Percentiles rank a stretch among this genome's conserved stretches.
These are phyloP conservation scores for Anthostomella pinea DNA, from an alignment of 2,329 filamentous ascomycete species.

Conservation along the genomic window DNA sequence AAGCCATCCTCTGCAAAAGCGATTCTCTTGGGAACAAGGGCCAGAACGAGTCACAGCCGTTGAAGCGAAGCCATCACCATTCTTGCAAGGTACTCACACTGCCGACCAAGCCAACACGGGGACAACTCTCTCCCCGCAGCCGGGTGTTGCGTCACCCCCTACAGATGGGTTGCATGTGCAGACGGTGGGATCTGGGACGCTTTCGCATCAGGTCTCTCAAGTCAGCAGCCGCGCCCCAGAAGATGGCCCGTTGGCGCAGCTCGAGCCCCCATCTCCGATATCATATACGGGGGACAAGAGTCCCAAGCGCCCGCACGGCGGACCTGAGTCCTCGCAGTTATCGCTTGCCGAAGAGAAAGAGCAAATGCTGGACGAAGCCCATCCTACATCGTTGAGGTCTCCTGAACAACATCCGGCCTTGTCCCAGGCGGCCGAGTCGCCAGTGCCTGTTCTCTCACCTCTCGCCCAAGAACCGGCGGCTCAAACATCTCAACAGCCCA, in stretches of 20 bases:
- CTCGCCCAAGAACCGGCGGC: background rate
- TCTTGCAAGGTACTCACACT: conserved; percentile 5
- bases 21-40: conserved; percentile 44
- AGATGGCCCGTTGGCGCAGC: conserved; percentile 21
- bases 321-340: conserved; percentile 25
- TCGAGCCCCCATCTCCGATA: conserved; percentile 43
- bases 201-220: conserved; percentile 38
- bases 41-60: conserved; percentile 21
- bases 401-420: conserved; percentile 36
- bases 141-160: conserved; percentile 1
- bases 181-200: conserved; percentile 12
- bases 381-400: conserved; percentile 32
- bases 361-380: conserved; percentile 23
- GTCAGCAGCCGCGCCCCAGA: conserved; percentile 33
- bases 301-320: conserved; percentile 13
- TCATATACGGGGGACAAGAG: conserved; percentile 35
- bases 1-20: too few species aligned
- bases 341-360: conserved; percentile 44
- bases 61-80: conserved; percentile 9
- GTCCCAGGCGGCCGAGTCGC: conserved; percentile 6
- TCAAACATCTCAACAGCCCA: conserved; percentile 22
- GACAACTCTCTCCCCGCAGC: conserved; percentile 1
- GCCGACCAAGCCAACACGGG: conserved; percentile 1
- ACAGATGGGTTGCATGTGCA: conserved; percentile 15
- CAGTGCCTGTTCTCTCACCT: conserved; percentile 16